phyloP scores from a whole-genome alignment of 2,329 filamentous ascomycete species.

The Elsinoe fawcettii region DNA sequence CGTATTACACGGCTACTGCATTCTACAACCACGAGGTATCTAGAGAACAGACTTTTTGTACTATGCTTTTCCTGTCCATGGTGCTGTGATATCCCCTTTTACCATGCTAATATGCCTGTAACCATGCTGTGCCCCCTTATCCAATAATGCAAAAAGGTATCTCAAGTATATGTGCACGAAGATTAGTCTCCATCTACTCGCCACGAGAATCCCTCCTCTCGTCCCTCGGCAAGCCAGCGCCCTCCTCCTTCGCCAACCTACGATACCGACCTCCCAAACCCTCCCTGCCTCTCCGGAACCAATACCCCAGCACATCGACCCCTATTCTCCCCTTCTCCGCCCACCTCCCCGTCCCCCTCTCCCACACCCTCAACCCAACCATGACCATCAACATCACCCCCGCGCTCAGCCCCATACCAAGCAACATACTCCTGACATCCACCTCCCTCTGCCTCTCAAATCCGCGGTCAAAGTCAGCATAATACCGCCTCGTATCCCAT shows the following conservation, averaged over 20 bases:
- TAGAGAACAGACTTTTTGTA: neutral
- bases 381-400: neutral
- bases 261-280: neutral
- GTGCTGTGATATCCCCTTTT: neutral
- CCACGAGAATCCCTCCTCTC: conserved; percentile 1
- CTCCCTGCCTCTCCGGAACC: neutral
- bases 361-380: neutral
- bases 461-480: conserved; percentile 18
- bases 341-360: neutral
- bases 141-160: conserved; percentile 7
- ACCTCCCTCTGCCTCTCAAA: neutral
- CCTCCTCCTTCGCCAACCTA: neutral
- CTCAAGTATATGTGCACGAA: conserved; percentile 11
- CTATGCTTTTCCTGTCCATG: neutral
- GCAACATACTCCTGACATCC: conserved; percentile 4
- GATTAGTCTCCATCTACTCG: neutral
- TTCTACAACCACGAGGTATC: neutral
- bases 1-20: neutral
- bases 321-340: neutral
- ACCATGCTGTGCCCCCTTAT: neutral
- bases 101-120: neutral
- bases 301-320: neutral
- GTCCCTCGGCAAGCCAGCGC: neutral
- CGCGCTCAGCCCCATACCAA: conserved; percentile 6
- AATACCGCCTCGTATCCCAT: conserved; percentile 30